Percentiles rank a stretch among this genome's conserved stretches.
Evolutionary conservation across 306 rosid genomes (phyloP).

Genomic region (Oxytropis ochrocephala): DNA sequence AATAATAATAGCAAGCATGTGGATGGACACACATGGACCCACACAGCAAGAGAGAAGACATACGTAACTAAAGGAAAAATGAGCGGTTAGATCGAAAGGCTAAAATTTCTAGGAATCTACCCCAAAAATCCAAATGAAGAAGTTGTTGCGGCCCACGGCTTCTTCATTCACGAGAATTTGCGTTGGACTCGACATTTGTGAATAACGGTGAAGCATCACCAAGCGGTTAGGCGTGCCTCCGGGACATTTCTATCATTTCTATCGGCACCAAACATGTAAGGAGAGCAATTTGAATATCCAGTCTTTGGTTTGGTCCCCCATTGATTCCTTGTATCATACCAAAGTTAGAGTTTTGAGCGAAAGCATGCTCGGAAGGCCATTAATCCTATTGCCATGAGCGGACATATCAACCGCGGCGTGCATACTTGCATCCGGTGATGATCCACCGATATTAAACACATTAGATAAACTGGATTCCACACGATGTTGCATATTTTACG

Average conservation of each 20-base stretch:
- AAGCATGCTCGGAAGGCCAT: conserved; percentile 47
- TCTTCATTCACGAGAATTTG: conserved; percentile 51
- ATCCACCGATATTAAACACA: conserved; percentile 60
- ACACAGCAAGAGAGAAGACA: conserved; percentile 14
- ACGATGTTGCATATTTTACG: conserved; percentile 57
- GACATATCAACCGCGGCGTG: conserved; percentile 53
- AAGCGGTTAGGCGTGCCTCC: conserved; percentile 48
- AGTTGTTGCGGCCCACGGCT: conserved; percentile 49
- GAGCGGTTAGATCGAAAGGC: conserved; percentile 82
- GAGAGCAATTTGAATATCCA: too few relatives aligned
- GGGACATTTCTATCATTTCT: conserved; percentile 54
- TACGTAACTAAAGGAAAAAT: conserved; percentile 76
- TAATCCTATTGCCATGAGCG: conserved; percentile 50
- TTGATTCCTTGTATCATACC: too few relatives aligned
- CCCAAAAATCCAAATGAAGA: conserved; percentile 63
- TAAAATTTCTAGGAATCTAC: conserved; percentile 74
- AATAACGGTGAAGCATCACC: conserved; percentile 63
- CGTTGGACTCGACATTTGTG: conserved; percentile 45
- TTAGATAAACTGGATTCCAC: conserved; percentile 51
- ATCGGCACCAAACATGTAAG: conserved; percentile 57
- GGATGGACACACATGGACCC: neutral
- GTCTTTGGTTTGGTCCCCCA: too few relatives aligned
- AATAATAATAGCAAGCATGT: neutral
- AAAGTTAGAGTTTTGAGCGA: too few relatives aligned
- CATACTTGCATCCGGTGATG: conserved; percentile 54